Percentiles rank a stretch among this genome's conserved stretches.
phyloP scores from a whole-genome alignment of 306 rosid genomes.

The Quercus wislizeni region DNA sequence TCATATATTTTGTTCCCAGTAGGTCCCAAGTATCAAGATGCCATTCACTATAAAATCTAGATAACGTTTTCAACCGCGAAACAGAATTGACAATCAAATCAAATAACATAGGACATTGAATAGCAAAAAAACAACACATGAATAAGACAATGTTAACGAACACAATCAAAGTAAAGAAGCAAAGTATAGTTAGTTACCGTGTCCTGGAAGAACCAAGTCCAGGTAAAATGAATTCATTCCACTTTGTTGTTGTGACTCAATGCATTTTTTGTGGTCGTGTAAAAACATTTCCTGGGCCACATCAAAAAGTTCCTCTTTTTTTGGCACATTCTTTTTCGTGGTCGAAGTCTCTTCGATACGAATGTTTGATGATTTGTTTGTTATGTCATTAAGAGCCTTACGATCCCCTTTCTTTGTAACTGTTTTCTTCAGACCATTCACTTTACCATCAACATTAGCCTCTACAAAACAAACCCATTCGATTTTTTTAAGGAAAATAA shows the following conservation, averaged over 20 bases:
- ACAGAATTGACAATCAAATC: too few relatives aligned
- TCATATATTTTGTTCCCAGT: too few relatives aligned
- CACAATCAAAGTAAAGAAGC: too few relatives aligned
- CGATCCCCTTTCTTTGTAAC: conserved; percentile 46
- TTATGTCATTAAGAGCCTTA: conserved; percentile 53
- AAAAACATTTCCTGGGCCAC: conserved; percentile 50
- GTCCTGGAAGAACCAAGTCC: conserved; percentile 40
- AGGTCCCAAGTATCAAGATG: too few relatives aligned
- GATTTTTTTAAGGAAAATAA: background rate
- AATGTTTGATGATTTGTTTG: conserved; percentile 38
- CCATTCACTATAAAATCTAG: too few relatives aligned
- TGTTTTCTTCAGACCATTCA: conserved; percentile 24
- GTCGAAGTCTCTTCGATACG: conserved; percentile 21
- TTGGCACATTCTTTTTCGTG: conserved; percentile 28
- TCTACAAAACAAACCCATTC: conserved; percentile 26
- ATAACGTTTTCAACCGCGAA: too few relatives aligned
- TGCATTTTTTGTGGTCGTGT: conserved; percentile 57
- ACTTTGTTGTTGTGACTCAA: conserved; percentile 24
- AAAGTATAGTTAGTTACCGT: too few relatives aligned
- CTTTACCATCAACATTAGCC: conserved; percentile 22
- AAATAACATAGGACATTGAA: too few relatives aligned
- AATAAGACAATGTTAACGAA: too few relatives aligned
- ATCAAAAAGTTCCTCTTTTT: conserved; percentile 38
- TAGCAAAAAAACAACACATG: too few relatives aligned
- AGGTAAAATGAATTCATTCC: conserved; percentile 28